A percentile compares a stretch with the other conserved stretches of the same genome.
These are phyloP conservation scores for Malassezia restricta DNA, from an alignment of 1,284 basidiomycete species.

Conservation along the genomic window DNA sequence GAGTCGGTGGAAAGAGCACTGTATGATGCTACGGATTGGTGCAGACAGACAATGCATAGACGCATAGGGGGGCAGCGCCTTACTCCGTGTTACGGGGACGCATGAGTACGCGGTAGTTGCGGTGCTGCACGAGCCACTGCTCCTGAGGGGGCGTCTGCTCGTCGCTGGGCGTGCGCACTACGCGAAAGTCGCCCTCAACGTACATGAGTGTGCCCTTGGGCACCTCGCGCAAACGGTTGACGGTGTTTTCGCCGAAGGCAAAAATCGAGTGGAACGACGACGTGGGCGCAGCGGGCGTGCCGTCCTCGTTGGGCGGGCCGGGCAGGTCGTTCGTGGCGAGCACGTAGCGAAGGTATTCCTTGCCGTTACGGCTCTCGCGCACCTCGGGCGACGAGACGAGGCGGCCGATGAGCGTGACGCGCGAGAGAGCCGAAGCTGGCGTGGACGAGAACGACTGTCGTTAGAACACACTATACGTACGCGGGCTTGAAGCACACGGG, in stretches of 20 bases:
- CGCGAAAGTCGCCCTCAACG: conserved; percentile 30
- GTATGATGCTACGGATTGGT: not conserved
- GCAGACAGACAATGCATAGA: not conserved
- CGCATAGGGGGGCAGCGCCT: not conserved
- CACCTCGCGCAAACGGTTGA: conserved; percentile 19
- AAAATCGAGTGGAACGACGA: conserved; percentile 27
- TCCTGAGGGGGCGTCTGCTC: conserved; percentile 5
- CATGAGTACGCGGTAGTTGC: conserved; percentile 16
- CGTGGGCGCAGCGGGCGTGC: conserved; percentile 15
- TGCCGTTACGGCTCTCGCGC: conserved; percentile 36
- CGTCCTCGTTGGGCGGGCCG: conserved; percentile 32
- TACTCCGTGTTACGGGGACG: conserved; percentile 2
- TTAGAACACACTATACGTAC: conserved; percentile 2
- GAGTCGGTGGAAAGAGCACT: not conserved
- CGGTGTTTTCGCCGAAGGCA: conserved; percentile 27
- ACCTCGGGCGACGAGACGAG: conserved; percentile 38
- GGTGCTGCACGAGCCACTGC: conserved; percentile 24
- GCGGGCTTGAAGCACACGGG: conserved; percentile 3
- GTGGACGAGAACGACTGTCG: conserved; percentile 32
- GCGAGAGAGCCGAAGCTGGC: conserved; percentile 26
- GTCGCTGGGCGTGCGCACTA: conserved; percentile 16
- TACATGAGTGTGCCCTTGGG: conserved; percentile 24
- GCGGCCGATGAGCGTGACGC: conserved; percentile 41
- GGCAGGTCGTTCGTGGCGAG: conserved; percentile 38
- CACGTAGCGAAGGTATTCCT: conserved; percentile 42